A percentile compares a stretch with the other conserved stretches of the same genome.
Conservation (phyloP, 768 basidiomycete species). For the Suillus occidentalis region DNA sequence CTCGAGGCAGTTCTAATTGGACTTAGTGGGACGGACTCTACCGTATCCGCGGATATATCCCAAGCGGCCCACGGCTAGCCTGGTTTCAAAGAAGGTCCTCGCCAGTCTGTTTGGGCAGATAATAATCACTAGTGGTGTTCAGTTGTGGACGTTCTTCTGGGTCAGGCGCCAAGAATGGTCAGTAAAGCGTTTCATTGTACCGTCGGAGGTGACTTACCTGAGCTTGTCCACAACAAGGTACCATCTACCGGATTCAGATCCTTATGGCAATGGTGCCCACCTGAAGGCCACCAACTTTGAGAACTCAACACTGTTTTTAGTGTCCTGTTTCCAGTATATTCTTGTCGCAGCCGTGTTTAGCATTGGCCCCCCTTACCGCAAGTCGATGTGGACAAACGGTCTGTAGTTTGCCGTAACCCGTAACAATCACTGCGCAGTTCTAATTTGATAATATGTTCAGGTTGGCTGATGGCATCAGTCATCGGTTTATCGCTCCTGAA, state of each 20-base stretch:
- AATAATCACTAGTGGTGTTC: conserved; percentile 76
- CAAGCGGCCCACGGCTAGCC: conserved; percentile 91
- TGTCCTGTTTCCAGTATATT: conserved; percentile 99
- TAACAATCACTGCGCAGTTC: background rate
- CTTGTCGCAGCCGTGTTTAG: conserved; percentile 96
- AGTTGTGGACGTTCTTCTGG: conserved; percentile 90
- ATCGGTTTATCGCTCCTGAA: conserved; percentile 69
- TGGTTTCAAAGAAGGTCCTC: conserved; percentile 94
- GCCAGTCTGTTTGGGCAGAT: conserved; percentile 93
- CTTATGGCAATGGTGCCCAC: conserved; percentile 58
- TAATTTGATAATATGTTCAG: conserved; percentile 37
- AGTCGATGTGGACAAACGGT: conserved; percentile 96
- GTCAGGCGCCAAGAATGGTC: conserved; percentile 85
- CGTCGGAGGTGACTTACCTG: conserved; percentile 27
- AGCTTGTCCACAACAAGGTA: conserved; percentile 49
- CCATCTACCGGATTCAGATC: conserved; percentile 45
- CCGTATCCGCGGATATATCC: conserved; percentile 85
- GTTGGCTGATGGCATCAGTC: conserved; percentile 80
- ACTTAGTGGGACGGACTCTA: conserved; percentile 88
- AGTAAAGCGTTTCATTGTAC: conserved; percentile 7
- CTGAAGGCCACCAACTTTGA: conserved; percentile 87
- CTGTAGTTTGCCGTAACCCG: conserved; percentile 23
- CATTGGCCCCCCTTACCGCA: conserved; percentile 95
- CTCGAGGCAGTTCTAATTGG: conserved; percentile 3
- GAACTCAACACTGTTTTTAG: conserved; percentile 87